Evolutionary conservation across 257 asterid genomes (phyloP), one percentile per base, ranked within the genome.

Genomic region (Solanum pennellii): DNA sequence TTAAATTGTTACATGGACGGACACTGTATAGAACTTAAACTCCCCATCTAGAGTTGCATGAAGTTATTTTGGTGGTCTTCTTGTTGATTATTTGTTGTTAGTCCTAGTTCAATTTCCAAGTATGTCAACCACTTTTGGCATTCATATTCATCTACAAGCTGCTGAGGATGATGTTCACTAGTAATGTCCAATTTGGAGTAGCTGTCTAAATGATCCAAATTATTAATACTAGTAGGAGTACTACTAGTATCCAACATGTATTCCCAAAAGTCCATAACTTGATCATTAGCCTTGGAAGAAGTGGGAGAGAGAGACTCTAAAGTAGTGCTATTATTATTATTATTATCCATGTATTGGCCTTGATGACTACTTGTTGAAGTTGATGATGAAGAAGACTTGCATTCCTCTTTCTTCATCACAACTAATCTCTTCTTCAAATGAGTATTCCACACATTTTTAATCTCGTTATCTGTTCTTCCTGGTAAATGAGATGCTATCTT

Each of bases 391-490:
- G 90, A 86, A 20, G 89, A 71, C 27, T 71, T 16, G 25, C 74
- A 84, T 73, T 87, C n/a, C 20, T 42, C 62, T 77, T 79, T 79
- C 25, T 79, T 44, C 83, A 77, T 31, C 42, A 16, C 0, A 9
- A 31, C 18, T 44, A 44, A 14, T 83, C 88, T 92, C 82, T 94
- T 96, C 94, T 94, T 96, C 69, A 96, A 87, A 74, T 92, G 91
- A 2, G 98, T 94, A 76, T 96, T 94, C 98, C 98, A 96, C 35
- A 94, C 93, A 21, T 96, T 96, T 87, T 96, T 96, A 12, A 96
- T 93, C 93, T 96, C 98, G 3, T 96, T 96, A 73, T 96, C 98
- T 0, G 98, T 96, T 90, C 98, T 93, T 88, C 98, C 98, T 0
- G 98, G 98, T 82, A 96, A 85, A 83, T 88, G 79, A 11, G 97